Evolutionary conservation across 768 basidiomycete genomes (phyloP), one percentile per base, ranked within the genome.

Genomic region (Paxillus rubicundulus): DNA sequence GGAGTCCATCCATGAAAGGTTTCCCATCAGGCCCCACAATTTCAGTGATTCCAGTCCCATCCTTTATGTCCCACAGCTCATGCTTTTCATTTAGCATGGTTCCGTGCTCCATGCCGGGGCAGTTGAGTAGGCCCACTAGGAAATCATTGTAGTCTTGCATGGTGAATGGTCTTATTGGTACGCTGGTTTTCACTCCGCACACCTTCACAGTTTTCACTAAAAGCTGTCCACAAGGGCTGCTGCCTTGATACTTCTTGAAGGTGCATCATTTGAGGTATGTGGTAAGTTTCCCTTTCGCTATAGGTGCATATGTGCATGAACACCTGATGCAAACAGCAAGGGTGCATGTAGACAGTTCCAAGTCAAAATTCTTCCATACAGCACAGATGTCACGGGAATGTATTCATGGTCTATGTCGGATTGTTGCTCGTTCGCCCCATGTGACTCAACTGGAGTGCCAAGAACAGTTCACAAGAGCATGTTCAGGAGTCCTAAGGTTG

Each of bases 131-230:
- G 2, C 59, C n/a, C 0, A 50, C 65, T 4, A 71, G 21, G 54
- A 68, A 75, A 9, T 66, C 38, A 5, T 62, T 54, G 2, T 69
- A 46, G 21, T 70, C 62, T n/a, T 72, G 65, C 13, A 69, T 61
- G 2, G 62, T 21, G 32, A 60, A 72, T 8, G 51, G 47, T 10
- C 45, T 51, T 4, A 53, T 45, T 2, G 58, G n/a, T n/a, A n/a
- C n/a, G n/a, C n/a, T n/a, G n/a, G n/a, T n/a, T n/a, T n/a, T n/a
- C n/a, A n/a, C n/a, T 4, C 39, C n/a, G 2, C 27, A 21, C 4
- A 9, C 0, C 2, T 45, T 38, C 2, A 2, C 20, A 0, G 3
- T 44, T 56, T 28, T 30, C 12, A 20, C 45, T 21, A 50, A 18
- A 7, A 33, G 24, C 12, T 46, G 17, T 5, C 55, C 39, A 28